Evolutionary conservation across 352 stramenopile species (phyloP).

Genomic region (Phytophthora ramorum): DNA sequence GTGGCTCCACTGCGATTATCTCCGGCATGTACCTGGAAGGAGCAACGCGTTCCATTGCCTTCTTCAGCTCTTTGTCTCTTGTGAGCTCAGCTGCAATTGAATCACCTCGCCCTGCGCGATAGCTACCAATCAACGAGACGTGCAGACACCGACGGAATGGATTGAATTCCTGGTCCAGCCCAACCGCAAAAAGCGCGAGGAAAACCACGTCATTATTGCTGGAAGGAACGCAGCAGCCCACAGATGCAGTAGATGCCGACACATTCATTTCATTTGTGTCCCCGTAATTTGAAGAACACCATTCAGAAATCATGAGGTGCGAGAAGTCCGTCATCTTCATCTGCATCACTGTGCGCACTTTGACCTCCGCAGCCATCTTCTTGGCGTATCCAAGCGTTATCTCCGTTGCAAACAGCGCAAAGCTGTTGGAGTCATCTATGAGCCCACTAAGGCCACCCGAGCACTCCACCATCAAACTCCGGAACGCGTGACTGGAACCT

Average conservation of each 20-base stretch:
- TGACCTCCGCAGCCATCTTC: slow-evolving; percentile 62
- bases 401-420: slow-evolving; percentile 55
- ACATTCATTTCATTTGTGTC: background rate
- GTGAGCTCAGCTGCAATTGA: slow-evolving; percentile 32
- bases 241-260: background rate
- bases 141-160: slow-evolving; percentile 67
- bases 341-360: slow-evolving; percentile 53
- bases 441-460: slow-evolving; percentile 41
- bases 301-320: slow-evolving; percentile 68
- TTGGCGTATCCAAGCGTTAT: slow-evolving; percentile 52
- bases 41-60: slow-evolving; percentile 43
- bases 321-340: slow-evolving; percentile 68
- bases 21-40: slow-evolving; percentile 57
- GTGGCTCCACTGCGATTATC: slow-evolving; percentile 56
- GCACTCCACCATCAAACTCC: slow-evolving; percentile 65
- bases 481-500: slow-evolving; percentile 64
- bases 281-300: slow-evolving; percentile 25
- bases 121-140: slow-evolving; percentile 39
- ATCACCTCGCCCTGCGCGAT: slow-evolving; percentile 5
- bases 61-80: slow-evolving; percentile 45
- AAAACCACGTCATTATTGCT: slow-evolving; percentile 27
- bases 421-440: slow-evolving; percentile 48
- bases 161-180: slow-evolving; percentile 75
- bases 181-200: slow-evolving; percentile 63
- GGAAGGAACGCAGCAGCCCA: background rate